phyloP scores from a whole-genome alignment of 75 land plant species.

The Adiantum capillusveneris region DNA sequence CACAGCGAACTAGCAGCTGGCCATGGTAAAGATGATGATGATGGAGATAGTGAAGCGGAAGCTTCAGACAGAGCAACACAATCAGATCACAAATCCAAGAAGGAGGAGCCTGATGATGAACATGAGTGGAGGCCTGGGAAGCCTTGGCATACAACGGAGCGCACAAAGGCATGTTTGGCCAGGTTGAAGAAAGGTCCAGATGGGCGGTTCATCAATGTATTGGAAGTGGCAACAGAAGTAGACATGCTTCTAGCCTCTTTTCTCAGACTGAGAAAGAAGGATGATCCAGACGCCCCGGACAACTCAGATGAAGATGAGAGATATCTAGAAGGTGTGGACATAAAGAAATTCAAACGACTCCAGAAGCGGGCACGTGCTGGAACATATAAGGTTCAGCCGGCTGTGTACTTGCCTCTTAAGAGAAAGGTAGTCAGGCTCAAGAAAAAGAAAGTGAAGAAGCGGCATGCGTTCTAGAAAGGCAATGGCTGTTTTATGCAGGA shows the following conservation, averaged over 20 bases:
- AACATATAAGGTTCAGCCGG: slow-evolving; percentile 27
- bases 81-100: too few species aligned
- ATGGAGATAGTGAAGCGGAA: too few species aligned
- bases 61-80: too few species aligned
- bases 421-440: too few species aligned
- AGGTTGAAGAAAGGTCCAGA: slow-evolving; percentile 74
- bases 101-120: too few species aligned
- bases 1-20: too few species aligned
- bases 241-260: slow-evolving; percentile 64
- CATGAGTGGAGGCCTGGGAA: too few species aligned
- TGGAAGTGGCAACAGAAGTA: slow-evolving; percentile 61
- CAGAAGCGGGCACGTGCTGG: slow-evolving; percentile 61
- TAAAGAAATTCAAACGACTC: slow-evolving; percentile 61
- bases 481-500: too few species aligned
- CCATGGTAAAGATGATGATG: too few species aligned
- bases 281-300: slow-evolving; percentile 43
- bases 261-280: slow-evolving; percentile 40
- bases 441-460: too few species aligned
- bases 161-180: slow-evolving; percentile 54
- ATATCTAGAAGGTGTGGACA: slow-evolving; percentile 51
- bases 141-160: slow-evolving; percentile 21
- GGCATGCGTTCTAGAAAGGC: too few species aligned
- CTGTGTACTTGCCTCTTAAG: too few species aligned
- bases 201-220: slow-evolving; percentile 68
- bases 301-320: slow-evolving; percentile 21